Evolutionary conservation across 257 asterid genomes (phyloP), one percentile per base, ranked within the genome.

Genomic region (Ilex asprella): DNA sequence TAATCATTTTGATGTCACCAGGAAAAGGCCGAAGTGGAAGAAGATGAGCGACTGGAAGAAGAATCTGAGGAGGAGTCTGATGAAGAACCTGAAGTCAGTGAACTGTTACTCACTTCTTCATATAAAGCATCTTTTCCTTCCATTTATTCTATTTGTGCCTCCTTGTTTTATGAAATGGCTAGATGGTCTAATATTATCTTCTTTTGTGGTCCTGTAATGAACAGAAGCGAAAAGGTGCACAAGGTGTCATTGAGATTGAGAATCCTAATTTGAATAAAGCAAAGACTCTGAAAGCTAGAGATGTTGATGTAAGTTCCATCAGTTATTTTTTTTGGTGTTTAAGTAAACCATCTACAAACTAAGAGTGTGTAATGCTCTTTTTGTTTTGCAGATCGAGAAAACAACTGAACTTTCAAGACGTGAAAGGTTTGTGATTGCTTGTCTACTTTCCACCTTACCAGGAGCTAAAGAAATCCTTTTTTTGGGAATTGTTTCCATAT

Each of bases 331-430:
- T 10, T 58, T 44, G 58, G 59, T 52, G 53, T 43, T 58, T 53
- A 60, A 11, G 47, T 39, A 6, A 21, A 31, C 47, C 8, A 30
- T 63, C 32, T 9, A 5, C 41, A 31, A 16, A 16, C 35, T 13
- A 51, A 21, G 29, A 56, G 10, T 63, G 31, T 65, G 29, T 72
- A 58, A 12, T 72, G 56, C 49, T 32, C 13, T 51, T 39, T 60
- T 16, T 67, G 35, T 62, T 64, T 63, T 63, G 74, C 89, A 91
- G 97, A 39, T 82, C 15, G 97, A 87, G 70, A 91, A 87, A 78
- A 87, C 97, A 69, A 76, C 88, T 46, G 97, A 91, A 83, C 97
- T 91, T 66, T 87, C 96, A 39, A 77, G 97, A 57, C 91, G 95
- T 56, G 95, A 87, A 81, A 87, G 95, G 95, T 87, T 63, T 64